Evolutionary conservation across 192 early-diverging fungal species (phyloP), one percentile per base, ranked within the genome.

Genomic region (Cetraspora pellucida): DNA sequence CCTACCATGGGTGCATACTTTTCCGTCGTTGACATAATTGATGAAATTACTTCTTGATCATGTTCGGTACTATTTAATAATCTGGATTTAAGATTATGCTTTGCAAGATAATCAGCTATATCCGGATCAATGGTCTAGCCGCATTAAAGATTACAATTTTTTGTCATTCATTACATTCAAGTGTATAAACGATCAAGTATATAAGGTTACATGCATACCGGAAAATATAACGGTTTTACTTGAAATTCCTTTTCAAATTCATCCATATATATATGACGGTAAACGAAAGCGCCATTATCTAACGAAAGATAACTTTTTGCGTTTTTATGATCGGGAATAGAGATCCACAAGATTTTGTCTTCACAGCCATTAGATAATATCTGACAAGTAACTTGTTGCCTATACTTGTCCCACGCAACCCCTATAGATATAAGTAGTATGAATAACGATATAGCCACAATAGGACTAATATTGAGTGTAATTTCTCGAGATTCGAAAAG

Each of bases 251-350:
- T 49, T 31, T 66, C 17, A 65, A 75, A 75, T 10, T 75, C 49
- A 2, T 75, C 61, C 61, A 75, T 64, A 30, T 19, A 75, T n/a
- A 75, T 75, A 37, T 66, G 74, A 54, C 58, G 28, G 9, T 57
- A 65, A 49, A 75, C 74, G 37, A 75, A 75, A 28, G 74, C 61
- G 52, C 74, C 74, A 31, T 31, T 64, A 23, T 66, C 63, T 19
- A 46, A 68, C 13, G 27, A 7, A 47, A 47, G 17, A 46, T 68
- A 47, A 0, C 25, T 21, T 21, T 45, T 44, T 17, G n/a, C 10
- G 23, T 14, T 68, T 47, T 23, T 47, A 47, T 68, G 21, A 16
- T 68, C 44, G 47, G 44, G 37, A n/a, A 21, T 13, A 14, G 37
- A n/a, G 23, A 68, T 23, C 66, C 66, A 68, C 23, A 10, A 13